Conservation (phyloP, 2,329 filamentous ascomycete genomes). For the Arthrobotrys sinensis region DNA sequence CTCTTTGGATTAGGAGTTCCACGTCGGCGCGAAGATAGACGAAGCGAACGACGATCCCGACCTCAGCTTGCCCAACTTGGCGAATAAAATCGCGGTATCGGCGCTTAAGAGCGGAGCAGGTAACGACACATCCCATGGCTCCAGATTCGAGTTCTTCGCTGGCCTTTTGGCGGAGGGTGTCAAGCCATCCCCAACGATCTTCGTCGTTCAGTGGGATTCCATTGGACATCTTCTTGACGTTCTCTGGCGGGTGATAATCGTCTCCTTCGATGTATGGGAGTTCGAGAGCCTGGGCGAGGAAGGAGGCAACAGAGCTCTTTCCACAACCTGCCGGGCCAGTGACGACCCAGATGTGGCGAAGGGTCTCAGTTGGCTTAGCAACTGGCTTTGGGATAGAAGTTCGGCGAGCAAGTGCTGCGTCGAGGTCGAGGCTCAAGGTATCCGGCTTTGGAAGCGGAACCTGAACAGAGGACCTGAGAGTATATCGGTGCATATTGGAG, state of each 20-base stretch:
- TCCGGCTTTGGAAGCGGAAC: slow-evolving; percentile 58
- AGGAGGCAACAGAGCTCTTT: slow-evolving; percentile 72
- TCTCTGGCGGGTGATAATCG: slow-evolving; percentile 81
- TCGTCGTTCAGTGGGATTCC: slow-evolving; percentile 89
- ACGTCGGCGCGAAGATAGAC: slow-evolving; percentile 88
- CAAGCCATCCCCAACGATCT: slow-evolving; percentile 98
- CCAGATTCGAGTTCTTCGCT: slow-evolving; percentile 73
- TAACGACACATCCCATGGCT: slow-evolving; percentile 85
- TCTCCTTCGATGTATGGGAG: slow-evolving; percentile 73
- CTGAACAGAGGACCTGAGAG: slow-evolving; percentile 58
- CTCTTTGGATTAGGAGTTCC: slow-evolving; percentile 81
- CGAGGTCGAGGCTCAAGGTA: slow-evolving; percentile 60
- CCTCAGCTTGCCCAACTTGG: slow-evolving; percentile 82
- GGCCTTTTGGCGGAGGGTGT: slow-evolving; percentile 79
- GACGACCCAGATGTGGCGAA: slow-evolving; percentile 72
- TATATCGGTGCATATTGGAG: slow-evolving; percentile 51
- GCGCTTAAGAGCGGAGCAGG: slow-evolving; percentile 94
- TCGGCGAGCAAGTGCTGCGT: slow-evolving; percentile 52
- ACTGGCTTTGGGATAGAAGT: slow-evolving; percentile 44
- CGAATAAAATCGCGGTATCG: slow-evolving; percentile 96
- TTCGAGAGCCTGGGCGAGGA: slow-evolving; percentile 68
- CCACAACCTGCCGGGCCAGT: slow-evolving; percentile 73
- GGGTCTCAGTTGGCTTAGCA: slow-evolving; percentile 31
- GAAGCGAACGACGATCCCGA: slow-evolving; percentile 86
- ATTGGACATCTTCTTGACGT: slow-evolving; percentile 90